Base-by-base conservation (phyloP, 805 yeast species). In the Suhomyces xylopsoci region DNA sequence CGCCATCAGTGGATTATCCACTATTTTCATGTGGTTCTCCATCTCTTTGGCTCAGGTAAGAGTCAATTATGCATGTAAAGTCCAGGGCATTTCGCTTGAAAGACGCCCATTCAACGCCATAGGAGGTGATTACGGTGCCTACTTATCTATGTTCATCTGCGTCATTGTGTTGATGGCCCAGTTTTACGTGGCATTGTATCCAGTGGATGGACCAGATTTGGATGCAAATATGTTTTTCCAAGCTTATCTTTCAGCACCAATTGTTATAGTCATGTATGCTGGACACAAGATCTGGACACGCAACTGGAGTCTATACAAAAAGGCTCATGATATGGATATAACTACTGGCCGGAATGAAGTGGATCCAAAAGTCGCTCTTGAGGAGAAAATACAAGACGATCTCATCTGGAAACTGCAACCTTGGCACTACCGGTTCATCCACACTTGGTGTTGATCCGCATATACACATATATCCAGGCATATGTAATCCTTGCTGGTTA, bases 1-100 rank as follows among this genome's bases (percentile, higher is more conserved):
- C 60, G 87, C 92, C n/a, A 67, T 88, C 22, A 83, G 90, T 40
- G 91, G 92, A 53, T 71, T 88, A 54, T 82, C 91, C 1, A 83
- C 91, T n/a, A 76, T 88, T 54, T 82, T 86, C 69, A 84, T 88
- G 20, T 88, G 96, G 96, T 85, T 85, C 49, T 80, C 90, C 6
- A 83, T 88, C 55, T 83, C 87, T 59, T 70, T 80, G 42, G 81
- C 85, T 40, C 93, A 88, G 61, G 60, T 84, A 40, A 78, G 83
- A 53, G 88, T 87, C 70, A 79, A 81, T 61, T 75, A 77, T 47
- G 90, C 87, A 1, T 76, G 81, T 56, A 62, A 67, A 40, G 80
- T 76, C 0, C 91, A 88, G 58, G 71, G 71, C 6, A 63, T 76
- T 55, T 52, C 59, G 10, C 64, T 68, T 7, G 67, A 69, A 48